Percentiles rank a stretch among this genome's conserved stretches.
Conservation (phyloP, 2,329 filamentous ascomycete genomes). For the Beauveria australis region DNA sequence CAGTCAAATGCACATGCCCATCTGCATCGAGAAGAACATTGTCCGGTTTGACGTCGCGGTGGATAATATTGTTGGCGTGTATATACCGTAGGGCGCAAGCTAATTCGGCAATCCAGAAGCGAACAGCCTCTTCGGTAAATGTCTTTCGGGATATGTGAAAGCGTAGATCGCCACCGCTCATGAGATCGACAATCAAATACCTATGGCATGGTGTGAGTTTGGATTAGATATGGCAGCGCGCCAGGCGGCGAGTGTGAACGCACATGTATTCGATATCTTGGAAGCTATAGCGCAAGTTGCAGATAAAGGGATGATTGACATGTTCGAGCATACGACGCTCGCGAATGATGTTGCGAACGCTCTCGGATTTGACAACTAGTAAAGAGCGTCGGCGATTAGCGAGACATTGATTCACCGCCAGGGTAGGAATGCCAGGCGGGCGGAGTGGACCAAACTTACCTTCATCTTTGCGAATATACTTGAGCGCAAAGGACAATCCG, state of each 20-base stretch:
- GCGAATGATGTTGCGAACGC: conserved; percentile 94
- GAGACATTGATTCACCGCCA: conserved; percentile 2
- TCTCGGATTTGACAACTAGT: conserved; percentile 90
- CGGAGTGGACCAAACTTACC: conserved; percentile 42
- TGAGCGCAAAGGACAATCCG: conserved; percentile 85
- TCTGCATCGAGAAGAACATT: conserved; percentile 83
- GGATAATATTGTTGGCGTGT: conserved; percentile 78
- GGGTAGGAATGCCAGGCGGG: not conserved
- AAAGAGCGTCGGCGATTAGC: conserved; percentile 19
- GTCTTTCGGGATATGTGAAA: conserved; percentile 98
- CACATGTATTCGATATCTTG: conserved; percentile 99
- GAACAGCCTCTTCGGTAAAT: conserved; percentile 93
- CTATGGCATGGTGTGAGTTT: conserved; percentile 32
- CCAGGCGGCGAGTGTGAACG: conserved; percentile 25
- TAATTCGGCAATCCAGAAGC: conserved; percentile 94
- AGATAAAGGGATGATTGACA: conserved; percentile 94
- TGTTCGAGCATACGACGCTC: conserved; percentile 98
- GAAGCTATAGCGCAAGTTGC: conserved; percentile 97
- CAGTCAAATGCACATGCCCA: conserved; percentile 92
- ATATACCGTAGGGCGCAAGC: conserved; percentile 86
- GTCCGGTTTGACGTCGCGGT: conserved; percentile 86
- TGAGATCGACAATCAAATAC: conserved; percentile 96
- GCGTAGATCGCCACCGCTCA: conserved; percentile 93
- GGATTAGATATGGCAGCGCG: not conserved
- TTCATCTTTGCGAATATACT: conserved; percentile 99